phyloP scores from a whole-genome alignment of 2,329 filamentous ascomycete species.

The Pyrenophora graminea region DNA sequence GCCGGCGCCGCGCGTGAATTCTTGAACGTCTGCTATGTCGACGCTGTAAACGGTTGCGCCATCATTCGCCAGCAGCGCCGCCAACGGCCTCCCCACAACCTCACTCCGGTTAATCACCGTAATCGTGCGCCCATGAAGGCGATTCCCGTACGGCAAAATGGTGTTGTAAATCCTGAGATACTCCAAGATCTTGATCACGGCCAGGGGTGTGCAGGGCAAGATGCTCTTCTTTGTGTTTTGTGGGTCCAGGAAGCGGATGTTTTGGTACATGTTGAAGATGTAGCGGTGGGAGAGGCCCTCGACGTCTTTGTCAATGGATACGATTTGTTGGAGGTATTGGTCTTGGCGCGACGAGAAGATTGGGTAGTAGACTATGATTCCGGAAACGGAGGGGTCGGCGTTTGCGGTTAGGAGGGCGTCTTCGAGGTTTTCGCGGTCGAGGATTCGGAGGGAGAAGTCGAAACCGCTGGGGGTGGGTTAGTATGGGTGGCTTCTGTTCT shows the following conservation, averaged over 20 bases:
- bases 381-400: slow-evolving; percentile 74
- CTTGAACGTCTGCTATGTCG: slow-evolving; percentile 86
- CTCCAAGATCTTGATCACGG: slow-evolving; percentile 96
- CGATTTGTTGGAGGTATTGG: slow-evolving; percentile 93
- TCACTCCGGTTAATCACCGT: slow-evolving; percentile 96
- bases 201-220: slow-evolving; percentile 91
- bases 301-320: slow-evolving; percentile 88
- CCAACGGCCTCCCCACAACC: slow-evolving; percentile 90
- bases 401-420: slow-evolving; percentile 87
- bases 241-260: slow-evolving; percentile 90
- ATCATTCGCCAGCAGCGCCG: slow-evolving; percentile 92
- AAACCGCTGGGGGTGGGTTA: slow-evolving; percentile 68
- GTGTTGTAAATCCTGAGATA: slow-evolving; percentile 96
- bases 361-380: slow-evolving; percentile 97
- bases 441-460: slow-evolving; percentile 79
- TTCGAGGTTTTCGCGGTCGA: slow-evolving; percentile 87
- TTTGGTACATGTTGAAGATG: slow-evolving; percentile 99
- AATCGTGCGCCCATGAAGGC: slow-evolving; percentile 89
- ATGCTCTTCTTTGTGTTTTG: slow-evolving; percentile 83
- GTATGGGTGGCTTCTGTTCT: not conserved
- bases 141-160: slow-evolving; percentile 88
- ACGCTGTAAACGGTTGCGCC: slow-evolving; percentile 95
- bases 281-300: slow-evolving; percentile 93
- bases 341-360: slow-evolving; percentile 92
- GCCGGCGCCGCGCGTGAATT: slow-evolving; percentile 88